Evolutionary conservation across 2,329 filamentous ascomycete species (phyloP).

Genomic region (Pestalotiopsis sp.): DNA sequence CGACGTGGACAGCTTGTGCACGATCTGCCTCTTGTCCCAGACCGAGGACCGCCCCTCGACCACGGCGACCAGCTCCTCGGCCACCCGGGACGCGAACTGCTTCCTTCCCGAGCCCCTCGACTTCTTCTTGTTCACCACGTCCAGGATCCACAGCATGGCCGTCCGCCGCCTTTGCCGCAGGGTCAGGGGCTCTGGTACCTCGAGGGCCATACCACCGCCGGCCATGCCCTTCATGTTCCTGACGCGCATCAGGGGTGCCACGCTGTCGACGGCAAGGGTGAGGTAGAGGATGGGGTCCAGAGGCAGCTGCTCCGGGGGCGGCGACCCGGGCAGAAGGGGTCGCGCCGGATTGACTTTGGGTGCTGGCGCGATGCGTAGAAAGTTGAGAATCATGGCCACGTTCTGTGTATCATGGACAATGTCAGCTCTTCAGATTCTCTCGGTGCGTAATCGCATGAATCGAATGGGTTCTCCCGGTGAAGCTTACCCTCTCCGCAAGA

Average conservation of each 20-base stretch:
- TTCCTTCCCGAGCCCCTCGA: constrained; percentile 70
- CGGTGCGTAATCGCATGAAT: background rate
- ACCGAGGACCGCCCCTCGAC: constrained; percentile 82
- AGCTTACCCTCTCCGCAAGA: constrained; percentile 79
- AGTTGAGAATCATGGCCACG: constrained; percentile 80
- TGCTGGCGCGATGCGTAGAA: constrained; percentile 81
- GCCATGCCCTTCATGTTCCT: constrained; percentile 74
- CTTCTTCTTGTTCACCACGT: constrained; percentile 77
- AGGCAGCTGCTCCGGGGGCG: constrained; percentile 77
- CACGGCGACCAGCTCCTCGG: constrained; percentile 83
- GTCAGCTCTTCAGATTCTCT: background rate
- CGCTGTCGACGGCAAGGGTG: constrained; percentile 86
- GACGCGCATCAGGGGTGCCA: constrained; percentile 85
- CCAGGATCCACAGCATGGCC: constrained; percentile 88
- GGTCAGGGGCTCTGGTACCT: constrained; percentile 77
- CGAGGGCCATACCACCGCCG: constrained; percentile 83
- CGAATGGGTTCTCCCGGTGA: background rate
- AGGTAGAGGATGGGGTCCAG: constrained; percentile 90
- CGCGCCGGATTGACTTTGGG: constrained; percentile 73
- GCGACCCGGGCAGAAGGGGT: constrained; percentile 74
- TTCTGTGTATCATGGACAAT: constrained; percentile 54
- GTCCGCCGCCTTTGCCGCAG: constrained; percentile 74
- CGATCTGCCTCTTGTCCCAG: constrained; percentile 77
- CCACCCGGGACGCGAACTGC: constrained; percentile 76
- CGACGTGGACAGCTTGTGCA: constrained; percentile 82